Evolutionary conservation across 768 basidiomycete genomes (phyloP), one percentile per base, ranked within the genome.

Genomic region (Leucosporidium creatinivorum): DNA sequence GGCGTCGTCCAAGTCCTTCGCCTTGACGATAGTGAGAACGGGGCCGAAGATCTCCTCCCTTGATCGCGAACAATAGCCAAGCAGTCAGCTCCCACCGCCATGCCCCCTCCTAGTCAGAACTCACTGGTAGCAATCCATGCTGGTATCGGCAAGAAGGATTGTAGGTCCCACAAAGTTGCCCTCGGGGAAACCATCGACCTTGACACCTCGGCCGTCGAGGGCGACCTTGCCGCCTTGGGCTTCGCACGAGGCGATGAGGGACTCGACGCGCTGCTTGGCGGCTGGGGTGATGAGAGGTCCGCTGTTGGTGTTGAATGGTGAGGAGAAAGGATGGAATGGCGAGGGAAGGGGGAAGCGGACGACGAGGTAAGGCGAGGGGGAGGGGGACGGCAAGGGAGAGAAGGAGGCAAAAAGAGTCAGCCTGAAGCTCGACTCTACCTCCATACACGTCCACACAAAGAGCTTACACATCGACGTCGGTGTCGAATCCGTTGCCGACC

Each of bases 21-120:
- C 89, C 58, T 84, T 82, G 63, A 97, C 76, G 63, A 93, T 81
- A 15, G 87, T 81, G 33, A 98, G 82, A 1, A 87, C 94, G 1
- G 94, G 94, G 19, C 93, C 94, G 72, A 98, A 98, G 66, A 97
- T 94, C 76, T 97, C 94, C 76, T 93, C 86, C 69, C 92, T 93
- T n/a, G n/a, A n/a, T n/a, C n/a, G 69, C 15, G 33, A 48, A n/a
- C 23, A 15, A 30, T 18, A 56, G 25, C 15, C 6, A 23, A 63
- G 23, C 15, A 5, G 30, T 26, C 48, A 57, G 56, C 33, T 31
- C 33, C n/a, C 33, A 39, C 63, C 28, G 19, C 39, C 44, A 15
- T n/a, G 6, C 9, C 25, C 51, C n/a, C 23, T 26, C 30, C 1
- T 15, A 19, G n/a, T 1, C 31, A 65, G 33, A 49, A 21, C 57